phyloP scores from a whole-genome alignment of 2,329 filamentous ascomycete genomes.

The Colletotrichum neosansevieriae region DNA sequence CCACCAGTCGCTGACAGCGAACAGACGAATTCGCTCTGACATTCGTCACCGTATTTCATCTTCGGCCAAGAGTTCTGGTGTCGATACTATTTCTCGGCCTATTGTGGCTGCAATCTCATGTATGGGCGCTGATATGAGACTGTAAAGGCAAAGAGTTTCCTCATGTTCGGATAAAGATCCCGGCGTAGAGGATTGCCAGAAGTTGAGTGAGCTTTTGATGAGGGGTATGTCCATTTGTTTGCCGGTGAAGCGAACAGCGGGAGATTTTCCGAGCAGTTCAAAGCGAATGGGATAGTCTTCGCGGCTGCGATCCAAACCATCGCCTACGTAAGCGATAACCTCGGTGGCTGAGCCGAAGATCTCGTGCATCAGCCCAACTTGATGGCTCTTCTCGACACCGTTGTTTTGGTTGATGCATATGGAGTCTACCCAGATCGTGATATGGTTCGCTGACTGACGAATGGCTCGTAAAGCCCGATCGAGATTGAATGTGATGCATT shows the following conservation, averaged over 20 bases:
- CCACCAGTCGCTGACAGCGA: conserved; percentile 34
- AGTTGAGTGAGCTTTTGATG: neutral
- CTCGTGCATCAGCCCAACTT: conserved; percentile 37
- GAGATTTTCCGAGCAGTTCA: neutral
- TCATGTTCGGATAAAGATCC: conserved; percentile 8
- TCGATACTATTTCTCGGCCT: fast-evolving
- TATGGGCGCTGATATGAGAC: neutral
- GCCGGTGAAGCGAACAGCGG: neutral
- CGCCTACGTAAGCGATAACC: conserved; percentile 27
- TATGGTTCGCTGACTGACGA: conserved; percentile 23
- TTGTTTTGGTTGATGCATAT: conserved; percentile 41
- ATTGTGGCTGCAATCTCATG: neutral
- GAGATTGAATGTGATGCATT: conserved; percentile 45
- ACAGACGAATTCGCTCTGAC: conserved; percentile 9
- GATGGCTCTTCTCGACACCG: conserved; percentile 32
- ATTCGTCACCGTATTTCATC: neutral
- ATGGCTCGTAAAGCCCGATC: conserved; percentile 46
- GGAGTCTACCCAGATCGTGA: conserved; percentile 36
- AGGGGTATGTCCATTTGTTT: neutral
- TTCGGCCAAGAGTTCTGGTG: neutral
- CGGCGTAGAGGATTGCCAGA: neutral
- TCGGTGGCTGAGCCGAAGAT: conserved; percentile 27
- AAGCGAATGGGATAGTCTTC: conserved; percentile 19
- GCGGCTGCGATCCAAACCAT: conserved; percentile 31
- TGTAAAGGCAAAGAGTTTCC: conserved; percentile 17